Percentiles rank a stretch among this genome's conserved stretches.
Conservation (phyloP, 2,329 filamentous ascomycete genomes). For the Epichloe typhina region DNA sequence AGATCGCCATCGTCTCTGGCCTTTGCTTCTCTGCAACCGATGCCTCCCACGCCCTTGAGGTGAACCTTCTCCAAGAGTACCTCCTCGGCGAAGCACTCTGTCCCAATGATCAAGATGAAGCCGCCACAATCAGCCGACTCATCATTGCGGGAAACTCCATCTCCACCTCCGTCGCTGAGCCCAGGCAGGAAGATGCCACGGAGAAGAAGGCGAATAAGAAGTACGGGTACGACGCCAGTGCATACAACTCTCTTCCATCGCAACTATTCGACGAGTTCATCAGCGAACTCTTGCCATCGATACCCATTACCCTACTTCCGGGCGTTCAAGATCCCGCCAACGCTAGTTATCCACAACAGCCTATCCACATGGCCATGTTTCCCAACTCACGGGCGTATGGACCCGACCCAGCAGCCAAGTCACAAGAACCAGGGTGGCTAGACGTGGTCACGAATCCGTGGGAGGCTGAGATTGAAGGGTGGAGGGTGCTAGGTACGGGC, state of each 20-base stretch:
- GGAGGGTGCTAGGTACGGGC: constrained; percentile 72
- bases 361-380: constrained; percentile 87
- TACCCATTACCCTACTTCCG: constrained; percentile 81
- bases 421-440: constrained; percentile 54
- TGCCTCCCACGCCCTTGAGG: constrained; percentile 56
- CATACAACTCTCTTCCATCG: constrained; percentile 79
- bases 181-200: constrained; percentile 23
- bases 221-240: constrained; percentile 83
- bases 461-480: constrained; percentile 82
- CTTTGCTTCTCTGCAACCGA: constrained; percentile 68
- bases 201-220: constrained; percentile 52
- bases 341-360: constrained; percentile 79
- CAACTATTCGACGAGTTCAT: constrained; percentile 76
- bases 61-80: constrained; percentile 73
- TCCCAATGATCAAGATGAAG: constrained; percentile 41
- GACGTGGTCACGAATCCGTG: constrained; percentile 87
- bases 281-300: constrained; percentile 63
- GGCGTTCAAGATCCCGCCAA: constrained; percentile 80
- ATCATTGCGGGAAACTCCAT: constrained; percentile 90
- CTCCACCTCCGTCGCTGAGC: constrained; percentile 41
- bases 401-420: constrained; percentile 24
- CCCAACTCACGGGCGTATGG: constrained; percentile 59
- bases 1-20: constrained; percentile 78
- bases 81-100: constrained; percentile 70
- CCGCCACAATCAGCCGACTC: constrained; percentile 63